Conservation (phyloP, 768 basidiomycete species). For the Serendipita sp. region DNA sequence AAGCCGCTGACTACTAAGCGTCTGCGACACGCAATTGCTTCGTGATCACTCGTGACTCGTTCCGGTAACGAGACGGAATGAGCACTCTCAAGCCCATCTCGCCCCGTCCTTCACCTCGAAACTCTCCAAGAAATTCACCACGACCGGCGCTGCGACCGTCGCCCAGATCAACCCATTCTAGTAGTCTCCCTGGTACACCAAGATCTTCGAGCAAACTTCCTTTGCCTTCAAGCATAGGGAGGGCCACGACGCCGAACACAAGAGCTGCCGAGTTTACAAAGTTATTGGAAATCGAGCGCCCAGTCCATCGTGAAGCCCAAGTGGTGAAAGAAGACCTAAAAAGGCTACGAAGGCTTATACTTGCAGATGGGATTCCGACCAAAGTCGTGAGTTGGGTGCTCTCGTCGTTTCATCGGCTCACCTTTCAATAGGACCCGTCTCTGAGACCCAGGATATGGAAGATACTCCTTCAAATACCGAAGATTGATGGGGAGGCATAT, state of each 20-base stretch:
- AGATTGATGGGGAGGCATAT: conserved; percentile 59
- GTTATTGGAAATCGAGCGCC: conserved; percentile 51
- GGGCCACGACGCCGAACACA: background rate
- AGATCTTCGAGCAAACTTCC: background rate
- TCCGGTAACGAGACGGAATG: background rate
- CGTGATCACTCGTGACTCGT: background rate
- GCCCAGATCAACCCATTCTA: background rate
- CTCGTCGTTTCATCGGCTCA: background rate
- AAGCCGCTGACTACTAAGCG: background rate
- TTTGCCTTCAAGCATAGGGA: background rate
- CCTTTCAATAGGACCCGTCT: conserved; percentile 45
- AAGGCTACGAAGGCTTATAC: conserved; percentile 70
- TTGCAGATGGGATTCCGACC: conserved; percentile 82
- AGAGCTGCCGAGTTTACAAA: conserved; percentile 63
- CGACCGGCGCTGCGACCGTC: background rate
- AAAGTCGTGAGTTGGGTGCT: conserved; percentile 29
- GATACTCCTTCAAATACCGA: conserved; percentile 69
- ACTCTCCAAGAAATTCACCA: background rate
- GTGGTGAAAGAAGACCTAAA: conserved; percentile 73
- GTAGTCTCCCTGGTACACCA: conserved; percentile 1
- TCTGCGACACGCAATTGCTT: background rate
- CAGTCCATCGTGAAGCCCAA: conserved; percentile 41
- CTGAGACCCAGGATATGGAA: conserved; percentile 91
- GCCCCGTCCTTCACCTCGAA: background rate
- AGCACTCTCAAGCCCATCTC: background rate